A percentile compares a stretch with the other conserved stretches of the same genome.
These are phyloP conservation scores for Lepidopterella palustris DNA, from an alignment of 495 filamentous ascomycete genomes.

Conservation along the genomic window DNA sequence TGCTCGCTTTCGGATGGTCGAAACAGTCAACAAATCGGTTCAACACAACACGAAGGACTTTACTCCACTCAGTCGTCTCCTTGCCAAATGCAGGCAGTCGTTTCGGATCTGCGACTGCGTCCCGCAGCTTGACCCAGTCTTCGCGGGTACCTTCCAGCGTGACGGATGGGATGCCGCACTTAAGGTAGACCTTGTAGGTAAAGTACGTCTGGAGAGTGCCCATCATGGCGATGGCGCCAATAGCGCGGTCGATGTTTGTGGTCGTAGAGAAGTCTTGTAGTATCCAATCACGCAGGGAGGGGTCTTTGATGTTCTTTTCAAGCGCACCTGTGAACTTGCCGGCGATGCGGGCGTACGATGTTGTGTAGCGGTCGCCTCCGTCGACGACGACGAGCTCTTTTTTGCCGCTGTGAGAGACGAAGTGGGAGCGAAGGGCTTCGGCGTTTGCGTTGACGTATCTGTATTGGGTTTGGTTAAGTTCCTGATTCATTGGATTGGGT, in stretches of 20 bases:
- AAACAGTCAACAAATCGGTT: conserved; percentile 22
- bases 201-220: conserved; percentile 37
- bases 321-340: conserved; percentile 21
- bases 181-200: conserved; percentile 17
- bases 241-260: conserved; percentile 33
- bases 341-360: background rate
- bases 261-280: conserved; percentile 42
- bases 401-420: conserved; percentile 38
- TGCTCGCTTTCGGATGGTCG: conserved; percentile 1
- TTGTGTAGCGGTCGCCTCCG: background rate
- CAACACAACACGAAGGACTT: conserved; percentile 11
- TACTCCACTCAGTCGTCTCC: conserved; percentile 28
- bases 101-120: conserved; percentile 30
- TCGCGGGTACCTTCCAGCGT: conserved; percentile 42
- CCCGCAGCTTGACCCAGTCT: conserved; percentile 40
- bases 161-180: conserved; percentile 46
- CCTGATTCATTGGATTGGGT: no score
- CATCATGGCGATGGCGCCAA: conserved; percentile 41
- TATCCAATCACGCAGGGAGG: conserved; percentile 38
- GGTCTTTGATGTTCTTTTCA: conserved; percentile 36
- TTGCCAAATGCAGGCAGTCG: conserved; percentile 35
- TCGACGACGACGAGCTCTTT: conserved; percentile 20
- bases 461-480: background rate
- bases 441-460: conserved; percentile 33
- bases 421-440: conserved; percentile 34